Percentiles rank a stretch among this genome's conserved stretches.
phyloP scores from a whole-genome alignment of 352 stramenopile genomes.

The Blastocystis sp. region DNA sequence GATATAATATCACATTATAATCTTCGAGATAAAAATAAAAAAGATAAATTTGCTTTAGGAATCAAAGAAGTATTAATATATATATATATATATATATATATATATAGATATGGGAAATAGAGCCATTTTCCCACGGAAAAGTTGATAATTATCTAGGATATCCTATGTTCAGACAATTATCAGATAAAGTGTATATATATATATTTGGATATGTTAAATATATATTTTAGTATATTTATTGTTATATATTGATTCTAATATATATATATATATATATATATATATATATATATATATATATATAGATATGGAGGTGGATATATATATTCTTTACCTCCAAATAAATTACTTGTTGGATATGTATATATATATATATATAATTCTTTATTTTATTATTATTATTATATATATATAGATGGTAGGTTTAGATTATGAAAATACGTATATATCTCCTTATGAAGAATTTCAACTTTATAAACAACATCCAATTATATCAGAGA shows the following conservation, averaged over 20 bases:
- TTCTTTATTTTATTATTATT: too few species aligned
- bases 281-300: slow-evolving; percentile 46
- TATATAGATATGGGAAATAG: too few species aligned
- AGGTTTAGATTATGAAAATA: slow-evolving; percentile 94
- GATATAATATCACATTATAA: too few species aligned
- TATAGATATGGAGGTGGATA: slow-evolving; percentile 82
- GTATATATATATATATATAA: too few species aligned
- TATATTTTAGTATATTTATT: not conserved
- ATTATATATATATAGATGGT: slow-evolving; percentile 68
- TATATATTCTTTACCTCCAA: slow-evolving; percentile 92
- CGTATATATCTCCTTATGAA: slow-evolving; percentile 91
- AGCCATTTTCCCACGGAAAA: too few species aligned
- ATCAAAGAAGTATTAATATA: too few species aligned
- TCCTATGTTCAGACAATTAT: too few species aligned
- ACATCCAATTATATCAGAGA: slow-evolving; percentile 68
- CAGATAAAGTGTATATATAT: too few species aligned
- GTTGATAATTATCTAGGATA: too few species aligned
- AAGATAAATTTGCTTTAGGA: too few species aligned
- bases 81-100: too few species aligned
- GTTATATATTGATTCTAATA: not conserved
- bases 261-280: not conserved
- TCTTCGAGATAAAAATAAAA: too few species aligned
- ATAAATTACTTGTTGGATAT: slow-evolving; percentile 59
- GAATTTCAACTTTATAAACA: slow-evolving; percentile 99
- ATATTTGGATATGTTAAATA: not conserved